A percentile compares a stretch with the other conserved stretches of the same genome.
Conservation (phyloP, 352 stramenopile genomes). For the Phytophthora quininea region DNA sequence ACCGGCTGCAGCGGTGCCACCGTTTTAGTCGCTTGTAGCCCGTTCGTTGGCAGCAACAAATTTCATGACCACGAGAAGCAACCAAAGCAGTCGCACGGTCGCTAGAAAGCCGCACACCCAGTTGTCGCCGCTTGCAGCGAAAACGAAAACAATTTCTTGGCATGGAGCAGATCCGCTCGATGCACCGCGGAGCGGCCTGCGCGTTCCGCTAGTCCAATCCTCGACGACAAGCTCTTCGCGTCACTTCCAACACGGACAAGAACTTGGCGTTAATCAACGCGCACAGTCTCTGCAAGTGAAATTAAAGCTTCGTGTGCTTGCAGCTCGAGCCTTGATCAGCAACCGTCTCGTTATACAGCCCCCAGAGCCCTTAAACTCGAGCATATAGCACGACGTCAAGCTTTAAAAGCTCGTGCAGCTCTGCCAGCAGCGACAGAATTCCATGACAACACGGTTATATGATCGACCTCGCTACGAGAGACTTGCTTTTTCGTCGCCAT, state of each 20-base stretch:
- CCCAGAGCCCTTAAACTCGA: background rate
- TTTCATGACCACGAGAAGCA: no score
- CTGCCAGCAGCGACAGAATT: no score
- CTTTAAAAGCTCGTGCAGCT: background rate
- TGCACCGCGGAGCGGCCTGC: background rate
- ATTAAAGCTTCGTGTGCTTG: slow-evolving; percentile 15
- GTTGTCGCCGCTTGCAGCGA: background rate
- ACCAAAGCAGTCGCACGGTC: no score
- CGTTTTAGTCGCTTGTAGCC: no score
- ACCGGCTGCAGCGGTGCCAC: no score
- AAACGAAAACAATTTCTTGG: background rate
- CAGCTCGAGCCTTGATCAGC: background rate
- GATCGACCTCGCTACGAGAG: no score
- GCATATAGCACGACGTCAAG: background rate
- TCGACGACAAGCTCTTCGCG: slow-evolving; percentile 14
- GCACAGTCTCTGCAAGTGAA: slow-evolving; percentile 6
- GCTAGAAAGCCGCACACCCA: no score
- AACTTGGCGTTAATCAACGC: slow-evolving; percentile 26
- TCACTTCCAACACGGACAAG: slow-evolving; percentile 19
- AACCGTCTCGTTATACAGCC: background rate
- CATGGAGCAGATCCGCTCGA: background rate
- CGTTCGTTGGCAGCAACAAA: no score
- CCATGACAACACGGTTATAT: no score
- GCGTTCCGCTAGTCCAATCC: slow-evolving; percentile 17
- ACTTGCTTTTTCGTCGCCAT: background rate